phyloP scores from a whole-genome alignment of 345 rosid genomes.

The Pelargonium nanum region DNA sequence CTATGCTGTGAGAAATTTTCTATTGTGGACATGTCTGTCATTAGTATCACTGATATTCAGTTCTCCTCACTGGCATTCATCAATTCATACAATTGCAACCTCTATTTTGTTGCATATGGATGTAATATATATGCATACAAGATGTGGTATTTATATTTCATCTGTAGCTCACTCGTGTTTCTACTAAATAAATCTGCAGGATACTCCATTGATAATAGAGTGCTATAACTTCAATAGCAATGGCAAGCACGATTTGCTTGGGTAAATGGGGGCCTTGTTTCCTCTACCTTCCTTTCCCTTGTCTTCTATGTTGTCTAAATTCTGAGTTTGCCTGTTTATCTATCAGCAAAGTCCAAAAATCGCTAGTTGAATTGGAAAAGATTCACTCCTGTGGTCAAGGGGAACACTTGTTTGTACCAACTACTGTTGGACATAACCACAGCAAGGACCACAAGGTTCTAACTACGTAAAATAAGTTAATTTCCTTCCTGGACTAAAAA shows the following conservation, averaged over 20 bases:
- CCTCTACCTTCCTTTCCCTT: constrained; percentile 5
- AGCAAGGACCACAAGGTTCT: constrained; percentile 40
- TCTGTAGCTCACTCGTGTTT: not conserved
- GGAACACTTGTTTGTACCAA: constrained; percentile 40
- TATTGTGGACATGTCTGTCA: not conserved
- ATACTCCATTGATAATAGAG: constrained; percentile 46
- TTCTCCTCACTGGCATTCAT: not conserved
- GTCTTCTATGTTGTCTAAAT: not conserved
- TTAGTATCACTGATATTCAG: not conserved
- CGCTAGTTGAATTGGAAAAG: constrained; percentile 68
- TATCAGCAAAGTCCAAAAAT: constrained; percentile 65
- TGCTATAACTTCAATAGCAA: constrained; percentile 61
- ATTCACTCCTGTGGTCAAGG: constrained; percentile 43
- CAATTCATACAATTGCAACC: too few species aligned
- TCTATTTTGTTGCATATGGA: not conserved
- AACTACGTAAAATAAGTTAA: constrained; percentile 9
- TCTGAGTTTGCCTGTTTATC: constrained; percentile 17
- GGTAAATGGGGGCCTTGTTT: constrained; percentile 29
- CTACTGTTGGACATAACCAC: constrained; percentile 43
- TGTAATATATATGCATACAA: not conserved
- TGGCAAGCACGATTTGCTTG: constrained; percentile 62
- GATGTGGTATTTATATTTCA: not conserved
- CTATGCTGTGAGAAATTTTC: not conserved
- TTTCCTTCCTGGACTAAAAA: constrained; percentile 3
- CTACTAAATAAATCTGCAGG: constrained; percentile 31